Percentiles rank a stretch among this genome's conserved stretches.
Conservation (phyloP, 2,329 filamentous ascomycete genomes). For the Calycina marina region DNA sequence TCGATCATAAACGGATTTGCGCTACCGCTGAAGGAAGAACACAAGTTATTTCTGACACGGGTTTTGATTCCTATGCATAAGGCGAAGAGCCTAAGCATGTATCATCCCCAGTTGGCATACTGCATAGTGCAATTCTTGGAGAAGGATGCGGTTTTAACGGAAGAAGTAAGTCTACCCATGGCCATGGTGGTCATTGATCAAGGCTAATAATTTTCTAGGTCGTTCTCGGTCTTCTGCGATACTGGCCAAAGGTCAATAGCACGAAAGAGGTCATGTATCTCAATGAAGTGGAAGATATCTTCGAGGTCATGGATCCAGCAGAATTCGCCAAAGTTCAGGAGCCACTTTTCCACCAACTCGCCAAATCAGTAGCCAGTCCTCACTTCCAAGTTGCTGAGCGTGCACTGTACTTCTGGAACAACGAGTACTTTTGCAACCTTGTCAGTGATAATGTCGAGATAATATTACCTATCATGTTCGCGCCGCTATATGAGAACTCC, state of each 20-base stretch:
- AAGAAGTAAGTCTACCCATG: slow-evolving; percentile 56
- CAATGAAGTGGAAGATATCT: slow-evolving; percentile 98
- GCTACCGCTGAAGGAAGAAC: slow-evolving; percentile 90
- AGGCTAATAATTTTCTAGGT: slow-evolving; percentile 38
- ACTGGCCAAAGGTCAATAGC: slow-evolving; percentile 99
- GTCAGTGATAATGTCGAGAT: slow-evolving; percentile 98
- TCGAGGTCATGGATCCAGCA: slow-evolving; percentile 97
- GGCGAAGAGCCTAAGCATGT: slow-evolving; percentile 99
- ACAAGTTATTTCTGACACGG: slow-evolving; percentile 92
- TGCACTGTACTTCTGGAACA: slow-evolving; percentile 99
- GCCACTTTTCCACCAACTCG: slow-evolving; percentile 89
- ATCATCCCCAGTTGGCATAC: slow-evolving; percentile 94
- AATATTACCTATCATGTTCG: slow-evolving; percentile 98
- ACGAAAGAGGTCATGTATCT: slow-evolving; percentile 99
- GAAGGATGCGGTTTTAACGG: slow-evolving; percentile 90
- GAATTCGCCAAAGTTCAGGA: slow-evolving; percentile 99
- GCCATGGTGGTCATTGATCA: not conserved
- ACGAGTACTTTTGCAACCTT: slow-evolving; percentile 98
- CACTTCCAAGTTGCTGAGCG: slow-evolving; percentile 98
- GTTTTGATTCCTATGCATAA: slow-evolving; percentile 92
- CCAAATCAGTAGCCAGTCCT: slow-evolving; percentile 94
- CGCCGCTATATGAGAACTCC: slow-evolving; percentile 93
- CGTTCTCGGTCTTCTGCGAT: slow-evolving; percentile 82
- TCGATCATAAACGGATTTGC: slow-evolving; percentile 99
- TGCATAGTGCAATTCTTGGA: slow-evolving; percentile 98